Evolutionary conservation across 768 basidiomycete species (phyloP), one percentile per base, ranked within the genome.

Genomic region (Mycena filopes): DNA sequence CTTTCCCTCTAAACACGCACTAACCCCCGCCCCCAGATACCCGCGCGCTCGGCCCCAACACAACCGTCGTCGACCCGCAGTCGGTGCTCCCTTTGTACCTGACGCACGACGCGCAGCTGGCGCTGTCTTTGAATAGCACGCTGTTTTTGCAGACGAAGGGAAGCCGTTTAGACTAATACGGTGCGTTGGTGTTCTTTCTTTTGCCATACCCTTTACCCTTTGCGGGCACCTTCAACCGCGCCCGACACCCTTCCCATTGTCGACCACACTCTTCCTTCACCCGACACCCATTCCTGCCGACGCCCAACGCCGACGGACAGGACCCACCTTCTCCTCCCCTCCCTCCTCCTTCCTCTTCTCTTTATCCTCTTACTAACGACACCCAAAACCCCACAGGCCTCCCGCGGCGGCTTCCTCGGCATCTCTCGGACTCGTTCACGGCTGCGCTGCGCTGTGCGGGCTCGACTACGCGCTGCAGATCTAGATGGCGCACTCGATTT

Each of bases 391-490:
- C n/a, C n/a, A n/a, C 43, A 47, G 46, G 46, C 25, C 25, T 47
- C 46, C 20, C 28, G 46, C 25, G 46, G 46, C 13, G 46, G 46
- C 12, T 47, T 47, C 46, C 46, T 47, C 46, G 45, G 45, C 45
- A 46, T 46, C 45, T 46, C 45, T 46, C 45, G 11, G 45, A 46
- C 45, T 26, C 45, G 6, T 46, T 46, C 21, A 25, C 45, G 6
- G 45, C 45, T 9, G 21, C 7, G 45, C 45, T 9, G 21, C 84
- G 0, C 72, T 88, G 1, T 88, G 86, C 86, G 82, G 74, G 18
- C 73, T 86, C 36, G 87, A 88, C 72, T 85, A 84, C 69, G 80
- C 81, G 4, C 76, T 88, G 18, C 83, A 84, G 65, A n/a, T n/a
- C n/a, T n/a, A n/a, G n/a, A 79, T 87, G 81, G 87, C 84, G 10